A percentile compares a stretch with the other conserved stretches of the same genome.
Conservation (phyloP, 2,329 filamentous ascomycete genomes). For the Colletotrichum chrysophilum region DNA sequence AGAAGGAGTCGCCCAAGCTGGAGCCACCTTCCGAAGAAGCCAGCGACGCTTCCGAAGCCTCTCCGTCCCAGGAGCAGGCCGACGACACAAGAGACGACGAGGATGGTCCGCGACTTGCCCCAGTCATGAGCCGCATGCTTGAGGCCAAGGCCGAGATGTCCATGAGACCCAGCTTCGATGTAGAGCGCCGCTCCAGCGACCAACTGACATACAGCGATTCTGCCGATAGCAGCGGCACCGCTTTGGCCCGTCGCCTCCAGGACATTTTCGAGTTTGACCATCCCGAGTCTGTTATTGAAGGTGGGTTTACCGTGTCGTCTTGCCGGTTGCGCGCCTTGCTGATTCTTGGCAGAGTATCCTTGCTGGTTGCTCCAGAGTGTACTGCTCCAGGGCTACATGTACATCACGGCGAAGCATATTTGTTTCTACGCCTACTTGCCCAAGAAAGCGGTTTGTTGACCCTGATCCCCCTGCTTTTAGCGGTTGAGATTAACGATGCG, state of each 20-base stretch:
- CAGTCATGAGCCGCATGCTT: constrained; percentile 79
- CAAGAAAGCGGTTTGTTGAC: constrained; percentile 75
- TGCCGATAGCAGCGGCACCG: constrained; percentile 51
- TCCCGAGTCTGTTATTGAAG: constrained; percentile 83
- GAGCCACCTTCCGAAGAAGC: constrained; percentile 40
- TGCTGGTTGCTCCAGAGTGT: constrained; percentile 94
- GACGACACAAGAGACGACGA: constrained; percentile 23
- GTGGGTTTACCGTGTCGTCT: constrained; percentile 41
- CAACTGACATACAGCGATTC: constrained; percentile 32
- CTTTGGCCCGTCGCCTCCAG: constrained; percentile 74
- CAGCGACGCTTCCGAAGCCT: constrained; percentile 28
- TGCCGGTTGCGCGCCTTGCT: neutral
- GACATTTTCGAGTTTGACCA: constrained; percentile 86
- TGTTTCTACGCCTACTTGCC: constrained; percentile 98
- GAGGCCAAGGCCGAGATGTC: constrained; percentile 72
- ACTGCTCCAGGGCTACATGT: constrained; percentile 92
- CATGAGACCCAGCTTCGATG: constrained; percentile 61
- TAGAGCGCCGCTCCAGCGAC: constrained; percentile 51
- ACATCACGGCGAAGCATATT: constrained; percentile 90
- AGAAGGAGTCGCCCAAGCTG: constrained; percentile 47
- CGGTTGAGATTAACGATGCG: neutral
- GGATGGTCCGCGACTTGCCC: constrained; percentile 59
- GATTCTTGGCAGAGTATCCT: constrained; percentile 72
- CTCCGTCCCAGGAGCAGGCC: neutral
- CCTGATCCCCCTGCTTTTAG: neutral